These are phyloP conservation scores for Arthrocladium fulminans DNA, from an alignment of 2,329 filamentous ascomycete genomes.

Conservation along the genomic window DNA sequence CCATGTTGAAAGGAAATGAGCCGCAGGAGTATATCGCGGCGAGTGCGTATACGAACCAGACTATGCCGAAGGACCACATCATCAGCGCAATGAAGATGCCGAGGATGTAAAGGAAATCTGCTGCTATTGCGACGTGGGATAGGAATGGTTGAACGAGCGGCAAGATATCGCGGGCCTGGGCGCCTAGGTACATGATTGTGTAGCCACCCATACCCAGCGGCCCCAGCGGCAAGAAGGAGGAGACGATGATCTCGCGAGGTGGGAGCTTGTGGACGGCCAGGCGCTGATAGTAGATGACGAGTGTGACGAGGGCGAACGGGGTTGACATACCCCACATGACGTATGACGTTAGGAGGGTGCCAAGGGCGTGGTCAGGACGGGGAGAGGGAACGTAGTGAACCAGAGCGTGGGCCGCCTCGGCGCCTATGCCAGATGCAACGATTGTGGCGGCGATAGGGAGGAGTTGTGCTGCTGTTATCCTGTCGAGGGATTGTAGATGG, in stretches of 20 bases:
- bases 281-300: constrained; percentile 62
- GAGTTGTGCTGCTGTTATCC: constrained; percentile 58
- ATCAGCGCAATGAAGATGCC: constrained; percentile 32
- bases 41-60: constrained; percentile 34
- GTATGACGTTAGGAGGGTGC: constrained; percentile 57
- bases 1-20: constrained; percentile 52
- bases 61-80: constrained; percentile 33
- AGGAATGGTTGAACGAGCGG: constrained; percentile 24
- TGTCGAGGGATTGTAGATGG: constrained; percentile 41
- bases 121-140: constrained; percentile 22
- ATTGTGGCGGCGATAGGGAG: constrained; percentile 60
- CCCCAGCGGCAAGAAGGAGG: constrained; percentile 58
- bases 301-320: constrained; percentile 53
- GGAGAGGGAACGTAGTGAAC: constrained; percentile 31
- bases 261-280: constrained; percentile 61
- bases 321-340: constrained; percentile 57
- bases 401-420: constrained; percentile 52
- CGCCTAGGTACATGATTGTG: constrained; percentile 45
- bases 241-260: constrained; percentile 58
- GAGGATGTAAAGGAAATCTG: constrained; percentile 28
- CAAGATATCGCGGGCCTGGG: constrained; percentile 35
- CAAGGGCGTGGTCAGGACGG: constrained; percentile 43
- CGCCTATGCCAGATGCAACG: constrained; percentile 56
- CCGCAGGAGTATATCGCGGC: constrained; percentile 28
- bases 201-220: constrained; percentile 60